These are phyloP conservation scores for Malassezia restricta DNA, from an alignment of 1,284 basidiomycete genomes.

Conservation along the genomic window DNA sequence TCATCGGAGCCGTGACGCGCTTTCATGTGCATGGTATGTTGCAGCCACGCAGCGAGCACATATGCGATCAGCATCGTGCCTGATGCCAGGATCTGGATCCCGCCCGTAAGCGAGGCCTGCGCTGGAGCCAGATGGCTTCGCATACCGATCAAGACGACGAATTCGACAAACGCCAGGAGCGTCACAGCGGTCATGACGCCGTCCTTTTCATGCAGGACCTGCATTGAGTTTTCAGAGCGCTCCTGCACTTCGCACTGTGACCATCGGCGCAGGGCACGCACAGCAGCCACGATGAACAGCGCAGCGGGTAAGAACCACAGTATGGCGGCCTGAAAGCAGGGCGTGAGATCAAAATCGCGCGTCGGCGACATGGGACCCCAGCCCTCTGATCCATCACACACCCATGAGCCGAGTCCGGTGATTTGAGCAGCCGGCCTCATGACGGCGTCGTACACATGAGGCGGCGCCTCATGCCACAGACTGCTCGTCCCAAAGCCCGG, in stretches of 20 bases:
- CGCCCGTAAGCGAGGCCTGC: conserved; percentile 17
- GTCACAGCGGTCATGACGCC: conserved; percentile 42
- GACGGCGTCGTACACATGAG: neutral
- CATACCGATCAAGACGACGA: conserved; percentile 50
- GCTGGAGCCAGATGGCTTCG: conserved; percentile 55
- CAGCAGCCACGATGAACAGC: conserved; percentile 24
- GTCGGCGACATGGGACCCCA: conserved; percentile 56
- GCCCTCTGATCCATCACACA: conserved; percentile 43
- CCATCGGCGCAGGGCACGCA: conserved; percentile 16
- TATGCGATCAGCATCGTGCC: conserved; percentile 19
- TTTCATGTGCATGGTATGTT: conserved; percentile 60
- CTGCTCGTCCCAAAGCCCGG: neutral
- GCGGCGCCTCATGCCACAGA: neutral
- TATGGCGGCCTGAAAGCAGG: conserved; percentile 64
- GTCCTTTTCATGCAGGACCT: conserved; percentile 28
- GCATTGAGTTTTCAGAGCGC: conserved; percentile 21
- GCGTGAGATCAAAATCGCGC: conserved; percentile 65
- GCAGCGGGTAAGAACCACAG: conserved; percentile 29
- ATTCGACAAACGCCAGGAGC: conserved; percentile 50
- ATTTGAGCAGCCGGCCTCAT: neutral
- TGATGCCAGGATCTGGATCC: conserved; percentile 24
- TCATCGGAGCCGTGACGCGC: conserved; percentile 63
- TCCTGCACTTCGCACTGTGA: conserved; percentile 11
- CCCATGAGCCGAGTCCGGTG: neutral
- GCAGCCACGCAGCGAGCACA: conserved; percentile 35